A percentile compares a stretch with the other conserved stretches of the same genome.
These are phyloP conservation scores for Ceratocystis destructans DNA, from an alignment of 2,329 filamentous ascomycete genomes.

Conservation along the genomic window DNA sequence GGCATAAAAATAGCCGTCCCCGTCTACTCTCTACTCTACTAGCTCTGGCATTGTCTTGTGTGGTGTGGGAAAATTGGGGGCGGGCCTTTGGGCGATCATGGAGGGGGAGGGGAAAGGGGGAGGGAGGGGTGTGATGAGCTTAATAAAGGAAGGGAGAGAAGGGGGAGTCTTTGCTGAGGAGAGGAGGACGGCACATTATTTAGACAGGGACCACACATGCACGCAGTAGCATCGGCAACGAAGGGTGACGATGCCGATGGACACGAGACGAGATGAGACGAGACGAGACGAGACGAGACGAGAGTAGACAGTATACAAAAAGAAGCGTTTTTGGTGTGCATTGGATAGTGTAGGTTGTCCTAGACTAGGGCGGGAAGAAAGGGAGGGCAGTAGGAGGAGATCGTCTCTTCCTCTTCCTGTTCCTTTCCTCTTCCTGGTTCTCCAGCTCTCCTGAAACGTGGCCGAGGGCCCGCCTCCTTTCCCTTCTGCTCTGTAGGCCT, in stretches of 20 bases:
- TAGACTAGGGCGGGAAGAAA: not conserved
- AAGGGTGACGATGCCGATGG: too few relatives aligned
- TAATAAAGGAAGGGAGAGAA: not conserved
- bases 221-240: too few relatives aligned
- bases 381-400: too few relatives aligned
- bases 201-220: too few relatives aligned
- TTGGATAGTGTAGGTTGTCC: not conserved
- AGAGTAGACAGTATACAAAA: not conserved
- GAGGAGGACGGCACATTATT: not conserved
- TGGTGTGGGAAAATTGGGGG: not conserved
- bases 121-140: not conserved
- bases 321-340: not conserved
- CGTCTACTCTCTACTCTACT: too few relatives aligned
- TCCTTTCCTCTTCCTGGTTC: not conserved
- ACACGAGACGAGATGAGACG: too few relatives aligned
- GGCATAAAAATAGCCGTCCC: too few relatives aligned
- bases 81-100: not conserved
- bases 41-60: too few relatives aligned
- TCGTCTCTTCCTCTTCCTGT: not conserved
- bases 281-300: not conserved
- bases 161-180: not conserved
- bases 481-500: not conserved
- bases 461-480: conserved; percentile 17
- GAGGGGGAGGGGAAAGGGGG: not conserved
- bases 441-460: conserved; percentile 19